These are phyloP conservation scores for Boletus tylopilopsis DNA, from an alignment of 768 basidiomycete species.

Conservation along the genomic window DNA sequence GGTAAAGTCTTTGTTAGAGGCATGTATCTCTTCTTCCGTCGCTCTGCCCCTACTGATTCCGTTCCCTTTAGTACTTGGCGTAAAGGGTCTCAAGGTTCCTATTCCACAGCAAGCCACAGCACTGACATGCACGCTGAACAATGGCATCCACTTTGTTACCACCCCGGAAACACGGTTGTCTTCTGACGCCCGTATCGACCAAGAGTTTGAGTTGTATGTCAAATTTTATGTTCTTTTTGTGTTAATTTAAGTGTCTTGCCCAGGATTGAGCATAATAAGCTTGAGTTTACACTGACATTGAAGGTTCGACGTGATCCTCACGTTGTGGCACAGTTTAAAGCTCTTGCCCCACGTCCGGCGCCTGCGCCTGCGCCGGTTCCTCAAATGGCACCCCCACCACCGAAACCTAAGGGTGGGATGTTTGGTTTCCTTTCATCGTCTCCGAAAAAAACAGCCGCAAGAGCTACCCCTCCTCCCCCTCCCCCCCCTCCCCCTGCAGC, in stretches of 20 bases:
- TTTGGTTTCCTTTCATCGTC: conserved; percentile 74
- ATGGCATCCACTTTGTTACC: conserved; percentile 94
- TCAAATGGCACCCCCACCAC: conserved; percentile 42
- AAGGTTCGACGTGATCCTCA: conserved; percentile 87
- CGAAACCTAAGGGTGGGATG: conserved; percentile 60
- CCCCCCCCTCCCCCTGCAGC: conserved; percentile 32
- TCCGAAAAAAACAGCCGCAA: conserved; percentile 62
- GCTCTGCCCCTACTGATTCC: neutral
- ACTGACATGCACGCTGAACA: conserved; percentile 87
- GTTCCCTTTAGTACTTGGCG: conserved; percentile 57
- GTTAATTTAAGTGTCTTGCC: neutral
- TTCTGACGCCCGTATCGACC: conserved; percentile 63
- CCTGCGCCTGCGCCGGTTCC: conserved; percentile 40
- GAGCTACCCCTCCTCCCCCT: conserved; percentile 33
- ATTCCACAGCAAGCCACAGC: conserved; percentile 71
- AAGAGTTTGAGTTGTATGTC: conserved; percentile 87
- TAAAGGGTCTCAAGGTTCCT: conserved; percentile 72
- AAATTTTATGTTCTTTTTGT: neutral
- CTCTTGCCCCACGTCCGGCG: conserved; percentile 48
- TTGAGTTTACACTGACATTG: conserved; percentile 89
- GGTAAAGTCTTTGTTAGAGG: conserved; percentile 97
- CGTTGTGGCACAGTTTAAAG: conserved; percentile 73
- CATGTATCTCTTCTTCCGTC: conserved; percentile 26
- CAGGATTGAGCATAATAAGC: conserved; percentile 90
- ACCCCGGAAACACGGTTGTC: conserved; percentile 73